Evolutionary conservation across 2,329 filamentous ascomycete species (phyloP), one percentile per base, ranked within the genome.

Genomic region (Scytalidium lignicola): DNA sequence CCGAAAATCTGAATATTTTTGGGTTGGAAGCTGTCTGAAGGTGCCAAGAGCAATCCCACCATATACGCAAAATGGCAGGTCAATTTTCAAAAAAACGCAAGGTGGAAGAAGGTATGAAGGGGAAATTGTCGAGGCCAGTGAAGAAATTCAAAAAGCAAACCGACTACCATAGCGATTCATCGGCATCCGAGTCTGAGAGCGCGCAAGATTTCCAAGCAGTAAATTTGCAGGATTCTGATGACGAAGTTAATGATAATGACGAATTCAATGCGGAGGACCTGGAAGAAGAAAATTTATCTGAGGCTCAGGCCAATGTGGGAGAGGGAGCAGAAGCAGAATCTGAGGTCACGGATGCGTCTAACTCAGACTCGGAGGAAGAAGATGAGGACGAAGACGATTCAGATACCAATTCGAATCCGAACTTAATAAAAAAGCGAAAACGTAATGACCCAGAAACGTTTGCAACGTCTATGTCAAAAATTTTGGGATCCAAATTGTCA

Each of bases 361-460:
- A 65, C 49, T 71, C 72, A 40, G 68, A 68, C 43, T 52, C 57
- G 55, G 52, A 3, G 18, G 47, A 46, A 20, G 54, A 51, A 41
- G 58, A 62, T 15, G 64, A 62, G 13, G 65, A 64, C 9, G 62
- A 62, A 21, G 63, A 68, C 2, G 66, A 65, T 7, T 64, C 65
- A 21, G 71, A 73, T 12, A 70, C 73, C 18, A 70, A 69, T 37
- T 66, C 68, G 45, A 68, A 68, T 43, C 65, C 63, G 50, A 70
- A 71, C 45, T 63, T 65, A 40, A 66, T 70, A 55, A 63, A 63
- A 32, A 86, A 82, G 62, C 82, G 84, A 13, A 97, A 97, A 71
- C 86, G 91, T 64, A 95, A 96, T 70, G 92, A 99, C 68, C 91
- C 93, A 2, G 75, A 79, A 55, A 90, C 89, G 46, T 97, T 99